Percentiles rank a stretch among this genome's conserved stretches.
Evolutionary conservation across 108 stramenopile species (phyloP).

Genomic region (Skeletonema costatum): DNA sequence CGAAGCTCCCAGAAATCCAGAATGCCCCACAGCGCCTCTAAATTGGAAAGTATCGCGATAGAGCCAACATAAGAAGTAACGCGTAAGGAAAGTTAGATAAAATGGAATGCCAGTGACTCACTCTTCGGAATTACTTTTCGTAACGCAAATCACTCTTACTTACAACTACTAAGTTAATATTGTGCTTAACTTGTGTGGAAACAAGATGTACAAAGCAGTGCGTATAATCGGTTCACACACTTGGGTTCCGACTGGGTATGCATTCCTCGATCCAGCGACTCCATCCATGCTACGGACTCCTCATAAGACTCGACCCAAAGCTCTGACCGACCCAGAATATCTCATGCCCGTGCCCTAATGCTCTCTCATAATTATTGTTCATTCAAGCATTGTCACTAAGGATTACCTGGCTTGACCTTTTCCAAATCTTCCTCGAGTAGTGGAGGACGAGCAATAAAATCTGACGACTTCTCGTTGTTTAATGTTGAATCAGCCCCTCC

Average conservation of each 20-base stretch:
- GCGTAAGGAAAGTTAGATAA: not conserved
- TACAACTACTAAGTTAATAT: too few relatives aligned
- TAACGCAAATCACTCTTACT: too few relatives aligned
- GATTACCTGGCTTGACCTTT: not conserved
- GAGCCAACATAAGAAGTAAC: too few relatives aligned
- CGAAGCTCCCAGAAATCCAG: not conserved
- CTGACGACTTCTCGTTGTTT: not conserved
- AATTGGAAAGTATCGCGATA: not conserved
- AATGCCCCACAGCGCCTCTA: not conserved
- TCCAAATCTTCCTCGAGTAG: conserved; percentile 2
- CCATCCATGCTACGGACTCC: not conserved
- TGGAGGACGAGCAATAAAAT: conserved; percentile 3
- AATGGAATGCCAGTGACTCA: too few relatives aligned
- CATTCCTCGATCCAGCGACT: not conserved
- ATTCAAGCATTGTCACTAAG: not conserved
- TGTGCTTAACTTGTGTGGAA: too few relatives aligned
- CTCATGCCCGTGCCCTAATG: not conserved
- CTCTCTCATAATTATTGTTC: not conserved
- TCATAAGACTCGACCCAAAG: too few relatives aligned
- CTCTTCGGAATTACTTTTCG: too few relatives aligned
- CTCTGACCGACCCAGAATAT: too few relatives aligned
- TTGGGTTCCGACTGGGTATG: too few relatives aligned
- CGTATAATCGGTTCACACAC: too few relatives aligned
- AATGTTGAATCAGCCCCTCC: not conserved
- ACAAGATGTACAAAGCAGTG: too few relatives aligned